Percentiles rank a stretch among this genome's conserved stretches.
Conservation (phyloP, 306 rosid genomes). For the Ormosia emarginata region DNA sequence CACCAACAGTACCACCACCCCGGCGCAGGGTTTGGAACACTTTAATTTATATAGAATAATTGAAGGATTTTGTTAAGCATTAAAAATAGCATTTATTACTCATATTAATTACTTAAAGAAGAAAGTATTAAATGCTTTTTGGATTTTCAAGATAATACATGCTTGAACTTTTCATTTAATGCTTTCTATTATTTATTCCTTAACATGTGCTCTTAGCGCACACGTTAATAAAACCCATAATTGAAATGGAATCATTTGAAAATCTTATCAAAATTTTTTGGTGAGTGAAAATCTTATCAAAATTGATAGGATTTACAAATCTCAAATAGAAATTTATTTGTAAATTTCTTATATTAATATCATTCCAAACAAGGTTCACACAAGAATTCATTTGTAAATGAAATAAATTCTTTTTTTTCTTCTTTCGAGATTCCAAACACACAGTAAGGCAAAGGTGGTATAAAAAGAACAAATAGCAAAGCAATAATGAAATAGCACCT, state of each 20-base stretch:
- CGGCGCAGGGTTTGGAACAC: not conserved
- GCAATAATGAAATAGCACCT: slow-evolving; percentile 46
- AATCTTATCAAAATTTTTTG: not conserved
- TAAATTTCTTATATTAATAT: not conserved
- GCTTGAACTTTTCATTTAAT: too few species aligned
- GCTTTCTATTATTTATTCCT: too few species aligned
- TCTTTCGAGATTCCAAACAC: not conserved
- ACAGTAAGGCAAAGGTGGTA: not conserved
- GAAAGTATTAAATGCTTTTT: too few species aligned
- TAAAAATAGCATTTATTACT: too few species aligned
- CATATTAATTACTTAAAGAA: too few species aligned
- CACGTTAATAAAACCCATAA: not conserved
- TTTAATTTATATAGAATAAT: not conserved
- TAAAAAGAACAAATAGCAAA: slow-evolving; percentile 1
- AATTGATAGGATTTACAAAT: not conserved
- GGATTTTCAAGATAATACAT: too few species aligned
- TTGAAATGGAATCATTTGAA: not conserved
- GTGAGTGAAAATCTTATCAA: not conserved
- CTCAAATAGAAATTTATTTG: not conserved
- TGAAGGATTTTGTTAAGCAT: too few species aligned
- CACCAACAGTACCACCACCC: not conserved
- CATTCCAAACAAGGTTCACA: too few species aligned
- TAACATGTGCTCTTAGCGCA: too few species aligned
- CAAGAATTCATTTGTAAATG: not conserved
- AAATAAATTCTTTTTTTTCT: not conserved